Conservation (phyloP, 2,329 filamentous ascomycete genomes). For the Helminthosporium solani region DNA sequence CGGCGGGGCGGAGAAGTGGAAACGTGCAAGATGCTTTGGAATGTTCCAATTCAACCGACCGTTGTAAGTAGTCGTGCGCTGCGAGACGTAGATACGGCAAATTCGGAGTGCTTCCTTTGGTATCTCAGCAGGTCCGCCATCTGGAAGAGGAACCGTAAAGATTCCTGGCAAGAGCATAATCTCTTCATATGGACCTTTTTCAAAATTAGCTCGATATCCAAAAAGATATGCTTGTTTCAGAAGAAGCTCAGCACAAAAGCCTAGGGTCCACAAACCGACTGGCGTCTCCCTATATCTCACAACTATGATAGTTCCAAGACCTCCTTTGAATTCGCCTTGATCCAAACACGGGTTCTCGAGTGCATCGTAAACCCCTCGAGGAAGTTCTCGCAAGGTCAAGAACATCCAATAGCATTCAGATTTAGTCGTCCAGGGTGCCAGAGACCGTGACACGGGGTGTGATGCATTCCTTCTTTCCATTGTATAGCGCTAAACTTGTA, state of each 20-base stretch:
- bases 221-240: not conserved
- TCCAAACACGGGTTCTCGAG: conserved; percentile 23
- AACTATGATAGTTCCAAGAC: conserved; percentile 29
- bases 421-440: conserved; percentile 29
- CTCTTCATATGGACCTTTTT: conserved; percentile 34
- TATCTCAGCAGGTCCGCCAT: conserved; percentile 16
- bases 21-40: conserved; percentile 38
- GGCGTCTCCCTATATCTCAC: conserved; percentile 34
- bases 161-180: conserved; percentile 34
- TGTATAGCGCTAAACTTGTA: no score
- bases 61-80: conserved; percentile 36
- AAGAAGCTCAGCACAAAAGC: not conserved
- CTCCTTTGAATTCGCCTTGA: conserved; percentile 26
- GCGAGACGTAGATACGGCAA: conserved; percentile 36
- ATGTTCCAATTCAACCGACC: conserved; percentile 40
- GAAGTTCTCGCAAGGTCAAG: conserved; percentile 22
- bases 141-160: conserved; percentile 26
- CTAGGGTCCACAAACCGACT: conserved; percentile 27
- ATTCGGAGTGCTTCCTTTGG: conserved; percentile 33
- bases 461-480: no score
- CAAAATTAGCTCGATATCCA: not conserved
- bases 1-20: conserved; percentile 29
- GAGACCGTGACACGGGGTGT: conserved; percentile 25
- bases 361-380: conserved; percentile 26
- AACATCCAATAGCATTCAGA: conserved; percentile 30